These are phyloP conservation scores for Leccinum barrowsii DNA, from an alignment of 768 basidiomycete genomes.

Conservation along the genomic window DNA sequence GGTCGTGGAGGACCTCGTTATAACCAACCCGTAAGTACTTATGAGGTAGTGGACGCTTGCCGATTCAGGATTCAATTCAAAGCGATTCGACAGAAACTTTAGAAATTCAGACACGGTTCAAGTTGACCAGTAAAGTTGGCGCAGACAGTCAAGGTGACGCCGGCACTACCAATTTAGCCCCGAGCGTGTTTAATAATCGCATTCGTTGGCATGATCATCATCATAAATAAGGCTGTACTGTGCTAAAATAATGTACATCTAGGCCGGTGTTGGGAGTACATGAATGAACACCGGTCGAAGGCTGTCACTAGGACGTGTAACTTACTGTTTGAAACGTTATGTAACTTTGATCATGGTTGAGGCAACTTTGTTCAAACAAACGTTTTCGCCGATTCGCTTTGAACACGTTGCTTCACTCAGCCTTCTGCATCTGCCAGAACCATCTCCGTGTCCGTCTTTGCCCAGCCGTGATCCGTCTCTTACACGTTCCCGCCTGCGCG, in stretches of 20 bases:
- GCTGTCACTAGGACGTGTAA: background rate
- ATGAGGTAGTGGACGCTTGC: too few relatives aligned
- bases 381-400: background rate
- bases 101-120: too few relatives aligned
- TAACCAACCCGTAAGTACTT: too few relatives aligned
- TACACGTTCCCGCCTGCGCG: too few relatives aligned
- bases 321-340: background rate
- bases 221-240: too few relatives aligned
- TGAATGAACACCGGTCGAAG: background rate
- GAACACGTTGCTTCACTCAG: background rate
- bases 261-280: background rate
- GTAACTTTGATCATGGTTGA: background rate
- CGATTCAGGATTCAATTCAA: too few relatives aligned
- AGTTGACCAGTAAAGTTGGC: too few relatives aligned
- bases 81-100: too few relatives aligned
- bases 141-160: background rate
- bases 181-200: too few relatives aligned
- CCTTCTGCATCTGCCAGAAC: conserved; percentile 12
- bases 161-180: too few relatives aligned
- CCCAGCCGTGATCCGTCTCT: conserved; percentile 7
- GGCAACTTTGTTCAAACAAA: background rate
- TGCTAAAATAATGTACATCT: background rate
- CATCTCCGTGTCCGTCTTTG: conserved; percentile 1
- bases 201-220: too few relatives aligned
- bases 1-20: too few relatives aligned